phyloP scores from a whole-genome alignment of 805 yeast species.

The Hanseniaspora meyeri region DNA sequence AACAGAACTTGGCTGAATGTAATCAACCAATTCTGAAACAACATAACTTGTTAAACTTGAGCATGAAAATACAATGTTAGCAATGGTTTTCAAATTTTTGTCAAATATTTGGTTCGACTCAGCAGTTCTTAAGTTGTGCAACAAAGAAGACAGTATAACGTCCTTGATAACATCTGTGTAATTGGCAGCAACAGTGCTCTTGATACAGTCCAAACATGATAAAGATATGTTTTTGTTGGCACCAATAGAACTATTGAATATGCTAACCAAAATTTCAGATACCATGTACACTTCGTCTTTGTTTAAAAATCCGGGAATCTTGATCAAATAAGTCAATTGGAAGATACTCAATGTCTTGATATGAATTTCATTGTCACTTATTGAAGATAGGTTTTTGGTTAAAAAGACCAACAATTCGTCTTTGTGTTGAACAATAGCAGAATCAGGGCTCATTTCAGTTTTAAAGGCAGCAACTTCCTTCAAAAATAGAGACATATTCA shows the following conservation, averaged over 20 bases:
- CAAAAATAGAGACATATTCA: conserved; percentile 47
- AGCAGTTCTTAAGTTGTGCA: conserved; percentile 3
- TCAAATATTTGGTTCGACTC: conserved; percentile 5
- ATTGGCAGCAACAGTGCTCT: conserved; percentile 27
- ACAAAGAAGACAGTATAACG: conserved; percentile 24
- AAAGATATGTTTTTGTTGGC: conserved; percentile 36
- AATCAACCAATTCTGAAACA: conserved; percentile 20
- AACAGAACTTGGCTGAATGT: conserved; percentile 17
- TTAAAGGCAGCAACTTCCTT: conserved; percentile 19
- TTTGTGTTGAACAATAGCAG: conserved; percentile 38
- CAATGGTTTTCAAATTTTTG: conserved; percentile 34
- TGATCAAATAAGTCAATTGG: conserved; percentile 47
- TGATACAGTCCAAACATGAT: conserved; percentile 45
- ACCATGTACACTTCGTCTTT: conserved; percentile 48
- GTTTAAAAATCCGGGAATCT: conserved; percentile 38
- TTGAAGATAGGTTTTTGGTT: conserved; percentile 55
- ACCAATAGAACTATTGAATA: conserved; percentile 31
- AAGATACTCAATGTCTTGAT: conserved; percentile 54
- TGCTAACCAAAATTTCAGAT: conserved; percentile 53
- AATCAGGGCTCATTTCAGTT: conserved; percentile 11
- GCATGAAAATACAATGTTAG: conserved; percentile 40
- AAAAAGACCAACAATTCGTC: conserved; percentile 58
- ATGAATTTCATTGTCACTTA: conserved; percentile 57
- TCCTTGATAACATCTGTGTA: conserved; percentile 35
- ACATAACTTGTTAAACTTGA: conserved; percentile 23